These are phyloP conservation scores for Coniochaeta prunicola DNA, from an alignment of 2,329 filamentous ascomycete genomes.

Conservation along the genomic window DNA sequence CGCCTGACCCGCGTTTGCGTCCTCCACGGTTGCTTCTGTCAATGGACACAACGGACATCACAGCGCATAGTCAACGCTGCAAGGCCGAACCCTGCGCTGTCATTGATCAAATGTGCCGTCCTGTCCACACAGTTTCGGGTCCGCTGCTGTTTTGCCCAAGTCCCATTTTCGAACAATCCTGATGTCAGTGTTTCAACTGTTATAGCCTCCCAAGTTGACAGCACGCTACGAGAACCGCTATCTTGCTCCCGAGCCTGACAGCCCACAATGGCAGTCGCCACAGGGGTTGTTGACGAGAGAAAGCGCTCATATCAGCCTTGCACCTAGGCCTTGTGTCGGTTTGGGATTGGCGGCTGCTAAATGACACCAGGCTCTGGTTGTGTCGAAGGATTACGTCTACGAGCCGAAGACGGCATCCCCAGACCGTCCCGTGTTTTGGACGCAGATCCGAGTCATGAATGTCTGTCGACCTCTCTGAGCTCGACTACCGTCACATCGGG, in stretches of 20 bases:
- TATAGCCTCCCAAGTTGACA: not conserved
- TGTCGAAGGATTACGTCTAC: not conserved
- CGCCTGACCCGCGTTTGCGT: not conserved
- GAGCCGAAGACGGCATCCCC: constrained; percentile 10
- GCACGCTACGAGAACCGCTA: not conserved
- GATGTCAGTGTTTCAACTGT: not conserved
- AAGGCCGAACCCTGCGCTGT: not conserved
- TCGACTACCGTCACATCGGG: constrained; percentile 3
- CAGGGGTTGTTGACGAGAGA: not conserved
- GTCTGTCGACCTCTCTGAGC: constrained; percentile 2
- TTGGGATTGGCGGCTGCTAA: constrained; percentile 17
- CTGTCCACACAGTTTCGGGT: not conserved
- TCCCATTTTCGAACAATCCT: not conserved
- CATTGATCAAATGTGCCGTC: not conserved
- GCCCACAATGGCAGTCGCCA: not conserved
- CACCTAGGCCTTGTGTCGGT: constrained; percentile 8
- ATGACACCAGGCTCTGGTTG: constrained; percentile 10
- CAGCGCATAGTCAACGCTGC: not conserved
- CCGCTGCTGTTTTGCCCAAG: not conserved
- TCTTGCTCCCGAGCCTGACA: not conserved
- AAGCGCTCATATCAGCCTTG: not conserved
- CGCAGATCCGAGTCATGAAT: not conserved
- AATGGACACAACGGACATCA: not conserved
- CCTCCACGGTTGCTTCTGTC: not conserved
- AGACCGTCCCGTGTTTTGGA: constrained; percentile 18